Evolutionary conservation across 1,284 basidiomycete species (phyloP), one percentile per base, ranked within the genome.

Genomic region (Porodaedalea pini): DNA sequence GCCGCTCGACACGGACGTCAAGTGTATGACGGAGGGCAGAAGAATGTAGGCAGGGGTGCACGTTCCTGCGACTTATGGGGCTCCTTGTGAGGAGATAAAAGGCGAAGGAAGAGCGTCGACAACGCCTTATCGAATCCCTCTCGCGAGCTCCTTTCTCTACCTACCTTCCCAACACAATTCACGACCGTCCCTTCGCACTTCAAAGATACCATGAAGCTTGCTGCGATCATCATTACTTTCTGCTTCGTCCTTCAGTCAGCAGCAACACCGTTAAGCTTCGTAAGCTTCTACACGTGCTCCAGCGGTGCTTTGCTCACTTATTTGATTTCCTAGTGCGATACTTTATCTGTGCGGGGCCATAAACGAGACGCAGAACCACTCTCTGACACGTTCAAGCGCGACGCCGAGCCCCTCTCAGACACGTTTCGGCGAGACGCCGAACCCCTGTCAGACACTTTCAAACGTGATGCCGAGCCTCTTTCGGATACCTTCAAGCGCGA

Each of bases 401-500:
- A 57, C 1, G 48, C 48, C 5, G 55, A 27, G 8, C 39, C 55
- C 4, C 29, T 57, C 4, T 40, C 47, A 6, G 55, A 39, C 19
- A 44, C 47, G 13, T 51, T 57, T 21, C 34, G 48, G 23, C 45
- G 55, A n/a, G 55, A 57, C 25, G 55, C 55, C 8, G 55, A 32
- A 39, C 55, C 55, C 4, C 49, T 57, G 2, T 4, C 34, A 1
- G 55, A 57, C 17, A 57, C 48, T 2, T 57, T 57, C 40, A 57
- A 44, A 43, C 19, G 55, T 17, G 55, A 57, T 36, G 55, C 55
- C 29, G 55, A 50, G n/a, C 55, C 55, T 41, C 48, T 57, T 7
- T n/a, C 49, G 11, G 56, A 57, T 17, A 51, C 55, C 3, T 56
- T 50, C 47, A 50, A 43, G 13, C 55, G 54, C 5, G 54, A 40